Conservation (phyloP, 352 stramenopile species). For the Globisporangium irregulare region DNA sequence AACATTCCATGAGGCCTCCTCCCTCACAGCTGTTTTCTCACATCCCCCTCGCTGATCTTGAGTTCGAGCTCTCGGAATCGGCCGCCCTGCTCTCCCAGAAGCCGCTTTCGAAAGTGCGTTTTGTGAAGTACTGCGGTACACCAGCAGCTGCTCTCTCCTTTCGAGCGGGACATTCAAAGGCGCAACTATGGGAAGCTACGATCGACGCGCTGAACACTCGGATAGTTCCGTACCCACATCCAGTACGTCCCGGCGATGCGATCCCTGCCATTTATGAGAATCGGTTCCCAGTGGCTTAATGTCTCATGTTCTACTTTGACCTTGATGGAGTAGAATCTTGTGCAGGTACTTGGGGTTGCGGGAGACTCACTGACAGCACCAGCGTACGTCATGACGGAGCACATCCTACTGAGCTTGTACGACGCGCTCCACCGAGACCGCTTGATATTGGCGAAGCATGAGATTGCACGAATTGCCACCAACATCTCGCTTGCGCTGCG, state of each 20-base stretch:
- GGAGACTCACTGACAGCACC: neutral
- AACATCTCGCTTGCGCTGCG: slow-evolving; percentile 38
- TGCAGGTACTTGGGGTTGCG: slow-evolving; percentile 43
- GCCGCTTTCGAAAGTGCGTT: slow-evolving; percentile 31
- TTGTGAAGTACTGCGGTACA: slow-evolving; percentile 23
- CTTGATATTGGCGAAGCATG: slow-evolving; percentile 28
- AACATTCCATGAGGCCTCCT: no score
- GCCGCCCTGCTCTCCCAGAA: slow-evolving; percentile 28
- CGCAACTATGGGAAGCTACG: slow-evolving; percentile 34
- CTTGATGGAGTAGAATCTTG: slow-evolving; percentile 30
- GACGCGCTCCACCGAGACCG: slow-evolving; percentile 49
- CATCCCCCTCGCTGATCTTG: slow-evolving; percentile 16
- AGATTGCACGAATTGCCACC: slow-evolving; percentile 47
- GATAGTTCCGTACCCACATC: slow-evolving; percentile 32
- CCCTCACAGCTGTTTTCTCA: neutral
- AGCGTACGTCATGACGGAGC: slow-evolving; percentile 41
- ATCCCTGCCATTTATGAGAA: no score
- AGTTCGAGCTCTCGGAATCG: slow-evolving; percentile 13
- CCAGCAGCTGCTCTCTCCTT: slow-evolving; percentile 37
- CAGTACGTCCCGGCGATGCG: slow-evolving; percentile 8
- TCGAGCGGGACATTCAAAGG: slow-evolving; percentile 28
- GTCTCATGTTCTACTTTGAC: neutral
- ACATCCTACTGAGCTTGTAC: slow-evolving; percentile 45
- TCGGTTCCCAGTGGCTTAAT: neutral
- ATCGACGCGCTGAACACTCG: slow-evolving; percentile 27